Evolutionary conservation across 768 basidiomycete species (phyloP).

Genomic region (Crucibulum laeve): DNA sequence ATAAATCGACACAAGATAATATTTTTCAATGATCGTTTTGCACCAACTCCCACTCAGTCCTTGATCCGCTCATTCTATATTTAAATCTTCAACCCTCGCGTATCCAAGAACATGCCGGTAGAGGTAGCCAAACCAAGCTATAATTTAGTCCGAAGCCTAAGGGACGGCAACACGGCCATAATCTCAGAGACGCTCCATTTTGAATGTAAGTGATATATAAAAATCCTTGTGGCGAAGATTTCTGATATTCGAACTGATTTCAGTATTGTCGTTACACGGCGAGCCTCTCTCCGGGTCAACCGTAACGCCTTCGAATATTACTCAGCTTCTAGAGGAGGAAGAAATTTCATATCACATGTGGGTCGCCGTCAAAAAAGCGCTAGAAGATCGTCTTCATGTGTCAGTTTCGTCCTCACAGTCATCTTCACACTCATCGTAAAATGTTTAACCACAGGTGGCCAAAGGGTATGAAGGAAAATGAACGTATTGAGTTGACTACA

Average conservation of each 20-base stretch:
- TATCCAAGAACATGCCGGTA: too few relatives aligned
- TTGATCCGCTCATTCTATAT: too few relatives aligned
- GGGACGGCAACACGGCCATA: constrained; percentile 24
- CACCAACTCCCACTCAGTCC: too few relatives aligned
- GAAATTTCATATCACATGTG: constrained; percentile 24
- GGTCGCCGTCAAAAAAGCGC: constrained; percentile 23
- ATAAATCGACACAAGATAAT: too few relatives aligned
- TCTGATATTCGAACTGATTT: constrained; percentile 1
- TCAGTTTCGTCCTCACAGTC: constrained; percentile 3
- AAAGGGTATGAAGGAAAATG: too few relatives aligned
- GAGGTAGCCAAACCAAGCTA: too few relatives aligned
- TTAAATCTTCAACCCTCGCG: too few relatives aligned
- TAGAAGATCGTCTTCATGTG: constrained; percentile 12
- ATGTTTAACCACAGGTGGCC: neutral
- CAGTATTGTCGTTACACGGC: neutral
- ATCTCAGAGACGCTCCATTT: constrained; percentile 40
- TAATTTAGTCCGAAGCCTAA: constrained; percentile 8
- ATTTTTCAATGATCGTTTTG: too few relatives aligned
- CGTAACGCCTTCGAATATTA: constrained; percentile 14
- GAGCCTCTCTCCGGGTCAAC: constrained; percentile 21
- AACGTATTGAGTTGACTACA: too few relatives aligned
- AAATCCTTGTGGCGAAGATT: neutral
- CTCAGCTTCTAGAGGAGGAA: constrained; percentile 10
- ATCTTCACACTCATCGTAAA: neutral
- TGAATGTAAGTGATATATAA: constrained; percentile 27